Base-by-base conservation (phyloP, 148 eudicot genomes). In the Fagopyrum tataricum region DNA sequence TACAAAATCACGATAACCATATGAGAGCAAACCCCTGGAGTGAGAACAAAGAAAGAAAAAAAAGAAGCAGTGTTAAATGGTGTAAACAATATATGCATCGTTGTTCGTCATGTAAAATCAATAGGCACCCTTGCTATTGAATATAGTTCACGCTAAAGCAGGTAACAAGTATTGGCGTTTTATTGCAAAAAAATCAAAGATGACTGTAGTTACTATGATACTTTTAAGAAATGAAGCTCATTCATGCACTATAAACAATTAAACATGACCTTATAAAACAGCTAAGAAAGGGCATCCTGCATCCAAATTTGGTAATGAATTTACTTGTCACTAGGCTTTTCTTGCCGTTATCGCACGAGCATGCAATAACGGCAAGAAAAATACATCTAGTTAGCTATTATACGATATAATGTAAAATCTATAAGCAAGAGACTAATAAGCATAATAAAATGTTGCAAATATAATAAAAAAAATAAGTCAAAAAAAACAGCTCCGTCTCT, bases 1-100 rank as follows among this genome's bases (percentile, higher is more conserved):
- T 37, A 77, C 73, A 55, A 12, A 44, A 74, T 76, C 81, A 81
- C 47, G 70, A 74, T 56, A 72, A 47, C 81, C 78, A 74, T 56
- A 47, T 23, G 68, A 73, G 39, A 72, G 17, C 43, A 15, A 37
- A 31, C 69, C 44, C 13, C 44, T 64, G 69, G 44, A 31, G 2
- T 1, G 37, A 31, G 2, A 31, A 39, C 42, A 39, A 39, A 64
- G 7, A 13, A 64, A 64, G 6, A 5, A 42, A 15, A 15, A 31
- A 31, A 31, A 1, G 37, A 31, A 31, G 37, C 37, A 64, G 69
- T 64, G 43, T 64, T 64, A 64, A 64, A 64, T 64, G 44, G 44
- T 37, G 43, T 64, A 64, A 13, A 64, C 11, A 21, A 10, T 56
- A 56, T 7, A 56, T 56, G 2, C 37, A 56, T 56, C 62, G 1